phyloP scores from a whole-genome alignment of 148 eudicot species.

The Diospyros kaki region DNA sequence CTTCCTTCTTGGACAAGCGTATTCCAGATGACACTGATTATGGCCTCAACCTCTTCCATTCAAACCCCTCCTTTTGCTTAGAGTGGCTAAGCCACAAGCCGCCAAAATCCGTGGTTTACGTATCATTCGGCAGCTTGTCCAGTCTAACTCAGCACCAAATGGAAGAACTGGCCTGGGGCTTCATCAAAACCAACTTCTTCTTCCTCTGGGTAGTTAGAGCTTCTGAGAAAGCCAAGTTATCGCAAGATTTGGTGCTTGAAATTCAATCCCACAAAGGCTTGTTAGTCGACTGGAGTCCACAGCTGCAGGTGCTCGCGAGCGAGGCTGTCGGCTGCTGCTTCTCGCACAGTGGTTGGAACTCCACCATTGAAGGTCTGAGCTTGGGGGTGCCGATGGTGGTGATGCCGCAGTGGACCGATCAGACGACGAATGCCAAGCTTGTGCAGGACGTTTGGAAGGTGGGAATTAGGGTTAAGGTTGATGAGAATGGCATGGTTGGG shows the following conservation, averaged over 20 bases:
- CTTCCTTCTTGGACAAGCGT: slow-evolving; percentile 39
- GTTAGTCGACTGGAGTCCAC: slow-evolving; percentile 34
- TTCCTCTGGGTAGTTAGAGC: slow-evolving; percentile 39
- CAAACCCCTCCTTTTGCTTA: slow-evolving; percentile 8
- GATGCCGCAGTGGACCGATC: slow-evolving; percentile 56
- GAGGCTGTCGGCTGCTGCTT: slow-evolving; percentile 38
- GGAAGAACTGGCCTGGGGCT: slow-evolving; percentile 37
- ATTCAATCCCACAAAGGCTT: slow-evolving; percentile 20
- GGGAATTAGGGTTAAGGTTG: slow-evolving; percentile 37
- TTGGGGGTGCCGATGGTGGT: slow-evolving; percentile 44
- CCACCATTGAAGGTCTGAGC: slow-evolving; percentile 29
- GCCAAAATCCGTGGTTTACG: slow-evolving; percentile 36
- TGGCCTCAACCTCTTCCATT: slow-evolving; percentile 28
- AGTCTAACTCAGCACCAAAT: slow-evolving; percentile 25
- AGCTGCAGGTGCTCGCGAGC: slow-evolving; percentile 33
- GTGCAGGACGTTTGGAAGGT: slow-evolving; percentile 47
- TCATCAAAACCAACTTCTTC: slow-evolving; percentile 14
- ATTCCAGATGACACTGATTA: slow-evolving; percentile 29
- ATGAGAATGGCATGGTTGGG: slow-evolving; percentile 32
- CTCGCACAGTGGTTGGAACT: slow-evolving; percentile 51
- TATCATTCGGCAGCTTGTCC: slow-evolving; percentile 52
- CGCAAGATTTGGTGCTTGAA: slow-evolving; percentile 7
- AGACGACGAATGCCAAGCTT: slow-evolving; percentile 42
- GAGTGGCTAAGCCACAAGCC: slow-evolving; percentile 42
- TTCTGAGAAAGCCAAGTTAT: slow-evolving; percentile 26